Evolutionary conservation across 345 rosid genomes (phyloP).

Genomic region (Hypericum androsaemum): DNA sequence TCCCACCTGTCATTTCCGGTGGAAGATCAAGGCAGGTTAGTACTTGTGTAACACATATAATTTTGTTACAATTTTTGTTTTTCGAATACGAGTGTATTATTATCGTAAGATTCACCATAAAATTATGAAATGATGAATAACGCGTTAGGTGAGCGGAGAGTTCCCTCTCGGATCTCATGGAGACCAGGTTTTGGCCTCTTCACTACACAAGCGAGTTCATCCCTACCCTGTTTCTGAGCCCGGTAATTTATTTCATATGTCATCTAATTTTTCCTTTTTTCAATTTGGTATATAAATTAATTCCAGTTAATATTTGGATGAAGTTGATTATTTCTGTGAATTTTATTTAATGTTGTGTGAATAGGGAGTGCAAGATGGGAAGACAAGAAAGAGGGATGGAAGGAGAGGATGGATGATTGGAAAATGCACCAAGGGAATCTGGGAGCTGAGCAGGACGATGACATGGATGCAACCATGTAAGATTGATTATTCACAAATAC

Average conservation of each 20-base stretch:
- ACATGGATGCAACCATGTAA: constrained; percentile 69
- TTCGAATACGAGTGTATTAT: neutral
- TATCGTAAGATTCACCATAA: neutral
- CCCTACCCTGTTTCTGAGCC: constrained; percentile 84
- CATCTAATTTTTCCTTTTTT: neutral
- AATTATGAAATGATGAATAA: neutral
- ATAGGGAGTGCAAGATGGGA: constrained; percentile 78
- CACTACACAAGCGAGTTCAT: constrained; percentile 77
- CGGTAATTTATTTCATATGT: constrained; percentile 26
- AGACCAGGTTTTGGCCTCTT: constrained; percentile 50
- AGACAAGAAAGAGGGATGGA: constrained; percentile 85
- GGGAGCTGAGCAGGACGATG: constrained; percentile 72
- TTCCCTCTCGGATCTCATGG: constrained; percentile 58
- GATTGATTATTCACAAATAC: neutral
- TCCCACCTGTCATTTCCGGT: constrained; percentile 62
- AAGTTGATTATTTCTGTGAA: too few species aligned
- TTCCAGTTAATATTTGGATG: too few species aligned
- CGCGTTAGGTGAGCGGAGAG: constrained; percentile 77
- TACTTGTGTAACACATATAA: neutral
- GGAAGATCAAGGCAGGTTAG: constrained; percentile 65
- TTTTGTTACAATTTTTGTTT: neutral
- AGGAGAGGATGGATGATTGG: constrained; percentile 89
- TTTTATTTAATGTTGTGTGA: too few species aligned
- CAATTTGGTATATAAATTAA: too few species aligned
- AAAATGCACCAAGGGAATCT: constrained; percentile 78